Evolutionary conservation across 1,139 yeast species (phyloP).

Genomic region (Lodderomyces metapsilosis): DNA sequence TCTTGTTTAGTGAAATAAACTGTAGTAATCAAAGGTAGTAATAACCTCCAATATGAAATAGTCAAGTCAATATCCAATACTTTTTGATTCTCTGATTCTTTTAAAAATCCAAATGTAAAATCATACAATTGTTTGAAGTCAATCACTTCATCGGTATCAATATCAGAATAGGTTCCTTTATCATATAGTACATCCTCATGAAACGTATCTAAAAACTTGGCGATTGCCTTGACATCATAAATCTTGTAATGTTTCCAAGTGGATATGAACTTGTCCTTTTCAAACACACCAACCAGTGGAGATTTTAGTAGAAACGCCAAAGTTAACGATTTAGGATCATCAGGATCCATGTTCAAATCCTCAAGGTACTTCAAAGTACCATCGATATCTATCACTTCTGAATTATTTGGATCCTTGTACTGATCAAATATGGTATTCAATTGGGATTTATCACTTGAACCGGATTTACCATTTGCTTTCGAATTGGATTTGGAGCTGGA

Average conservation of each 20-base stretch:
- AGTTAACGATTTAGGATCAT: slow-evolving; percentile 67
- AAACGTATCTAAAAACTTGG: slow-evolving; percentile 34
- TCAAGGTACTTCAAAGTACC: slow-evolving; percentile 70
- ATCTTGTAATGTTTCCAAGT: slow-evolving; percentile 52
- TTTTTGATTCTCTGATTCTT: slow-evolving; percentile 58
- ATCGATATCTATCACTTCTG: slow-evolving; percentile 55
- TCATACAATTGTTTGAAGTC: slow-evolving; percentile 57
- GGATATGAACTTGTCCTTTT: slow-evolving; percentile 44
- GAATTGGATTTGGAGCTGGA: background rate
- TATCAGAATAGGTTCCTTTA: slow-evolving; percentile 8
- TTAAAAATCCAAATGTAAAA: slow-evolving; percentile 66
- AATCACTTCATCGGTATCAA: background rate
- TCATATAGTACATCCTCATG: slow-evolving; percentile 30
- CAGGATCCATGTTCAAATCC: slow-evolving; percentile 70
- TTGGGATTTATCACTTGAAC: slow-evolving; percentile 17
- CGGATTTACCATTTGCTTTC: slow-evolving; percentile 7
- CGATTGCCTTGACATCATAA: slow-evolving; percentile 50
- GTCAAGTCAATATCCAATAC: slow-evolving; percentile 65
- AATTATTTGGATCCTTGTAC: slow-evolving; percentile 28
- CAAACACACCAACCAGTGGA: slow-evolving; percentile 64
- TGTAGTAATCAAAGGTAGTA: slow-evolving; percentile 39
- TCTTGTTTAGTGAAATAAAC: slow-evolving; percentile 8
- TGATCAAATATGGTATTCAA: slow-evolving; percentile 26
- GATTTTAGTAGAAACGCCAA: slow-evolving; percentile 68
- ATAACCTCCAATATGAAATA: slow-evolving; percentile 72